Conservation (phyloP, 1,284 basidiomycete species). For the Crucibulum cyathiforme region DNA sequence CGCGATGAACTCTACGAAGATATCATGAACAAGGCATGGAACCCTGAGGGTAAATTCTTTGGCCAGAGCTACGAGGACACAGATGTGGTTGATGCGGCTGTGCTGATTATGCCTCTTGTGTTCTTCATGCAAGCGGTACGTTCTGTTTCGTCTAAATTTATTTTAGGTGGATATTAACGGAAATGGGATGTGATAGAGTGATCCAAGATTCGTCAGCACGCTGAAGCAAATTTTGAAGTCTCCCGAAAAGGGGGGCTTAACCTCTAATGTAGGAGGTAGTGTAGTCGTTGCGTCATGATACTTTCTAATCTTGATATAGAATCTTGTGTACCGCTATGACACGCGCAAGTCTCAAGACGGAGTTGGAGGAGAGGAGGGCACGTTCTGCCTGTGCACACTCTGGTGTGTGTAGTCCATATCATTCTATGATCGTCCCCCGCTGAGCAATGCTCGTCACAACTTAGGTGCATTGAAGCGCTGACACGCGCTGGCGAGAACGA, state of each 20-base stretch:
- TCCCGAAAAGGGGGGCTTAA: constrained; percentile 87
- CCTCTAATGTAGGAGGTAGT: constrained; percentile 70
- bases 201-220: constrained; percentile 86
- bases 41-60: constrained; percentile 69
- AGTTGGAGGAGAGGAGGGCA: constrained; percentile 92
- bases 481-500: constrained; percentile 86
- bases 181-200: constrained; percentile 56
- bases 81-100: constrained; percentile 72
- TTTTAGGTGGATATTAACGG: neutral
- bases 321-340: constrained; percentile 82
- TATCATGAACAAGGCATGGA: constrained; percentile 84
- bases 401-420: constrained; percentile 50
- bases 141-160: constrained; percentile 6
- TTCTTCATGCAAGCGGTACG: constrained; percentile 83
- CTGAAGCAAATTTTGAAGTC: constrained; percentile 81
- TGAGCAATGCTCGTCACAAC: neutral
- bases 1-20: constrained; percentile 87
- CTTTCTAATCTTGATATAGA: constrained; percentile 40
- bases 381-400: constrained; percentile 80
- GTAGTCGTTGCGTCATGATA: neutral
- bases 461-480: constrained; percentile 86
- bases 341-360: constrained; percentile 84
- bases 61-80: constrained; percentile 82
- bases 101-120: constrained; percentile 85
- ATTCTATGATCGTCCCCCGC: neutral